Base-by-base conservation (phyloP, 208 protist genomes). In the Herpetomonas samuelpessoai region DNA sequence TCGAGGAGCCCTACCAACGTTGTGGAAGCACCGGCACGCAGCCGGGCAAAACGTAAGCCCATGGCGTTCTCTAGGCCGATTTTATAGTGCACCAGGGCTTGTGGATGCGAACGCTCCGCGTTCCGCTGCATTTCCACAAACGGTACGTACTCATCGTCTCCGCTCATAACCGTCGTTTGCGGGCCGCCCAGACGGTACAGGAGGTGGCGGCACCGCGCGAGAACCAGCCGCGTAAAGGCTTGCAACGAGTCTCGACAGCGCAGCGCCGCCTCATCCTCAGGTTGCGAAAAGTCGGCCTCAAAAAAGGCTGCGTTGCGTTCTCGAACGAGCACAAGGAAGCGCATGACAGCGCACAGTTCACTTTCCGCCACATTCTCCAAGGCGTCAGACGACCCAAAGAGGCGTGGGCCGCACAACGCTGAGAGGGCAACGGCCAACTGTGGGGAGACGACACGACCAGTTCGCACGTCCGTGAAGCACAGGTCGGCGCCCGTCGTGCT, bases 41-140 rank as follows among this genome's bases (percentile, higher is more conserved):
- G 65, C 3, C 48, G 53, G 0, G 75, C 82, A 28, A 71, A 73
- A 7, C 88, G 82, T 26, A 92, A 57, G 0, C 88, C 88, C 57
- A 85, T 83, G 27, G 85, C 85, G 61, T 88, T 84, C 1, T 74
- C 57, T 47, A 75, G 77, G 49, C 85, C 85, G 10, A 95, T 66
- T 31, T 84, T 83, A 48, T 77, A 68, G 66, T 95, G 88, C 22
- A 95, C 67, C 14, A 81, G 65, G 27, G 81, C 76, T 9, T 65
- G 57, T 6, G 79, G 83, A 49, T 90, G 75, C 19, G 70, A 59
- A 26, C 68, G 56, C 45, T 95, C 88, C 0, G 81, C 53, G 39
- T 81, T 71, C 22, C 75, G 22, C 55, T 95, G 88, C 24, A 89
- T 39, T 14, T 84, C 78, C 9, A 92, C 64, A 3, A 95, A 41